phyloP scores from a whole-genome alignment of 768 basidiomycete species.

The Boletus sp. region DNA sequence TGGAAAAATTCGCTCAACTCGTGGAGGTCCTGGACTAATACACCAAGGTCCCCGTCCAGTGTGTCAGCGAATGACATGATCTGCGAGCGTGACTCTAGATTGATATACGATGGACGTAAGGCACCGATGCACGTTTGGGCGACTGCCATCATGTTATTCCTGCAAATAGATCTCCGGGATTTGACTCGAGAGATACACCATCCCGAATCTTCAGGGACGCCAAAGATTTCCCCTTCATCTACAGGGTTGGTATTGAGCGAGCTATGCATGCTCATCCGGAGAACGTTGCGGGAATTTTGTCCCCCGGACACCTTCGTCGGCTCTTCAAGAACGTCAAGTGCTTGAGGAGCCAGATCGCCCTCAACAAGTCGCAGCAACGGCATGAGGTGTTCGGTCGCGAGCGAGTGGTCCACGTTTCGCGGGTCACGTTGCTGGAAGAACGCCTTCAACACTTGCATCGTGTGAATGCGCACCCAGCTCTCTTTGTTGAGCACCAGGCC shows the following conservation, averaged over 20 bases:
- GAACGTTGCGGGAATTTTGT: constrained; percentile 78
- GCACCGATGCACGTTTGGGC: constrained; percentile 80
- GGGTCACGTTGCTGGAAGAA: constrained; percentile 86
- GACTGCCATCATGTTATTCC: constrained; percentile 79
- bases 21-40: constrained; percentile 74
- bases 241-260: constrained; percentile 43
- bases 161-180: constrained; percentile 57
- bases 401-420: constrained; percentile 63
- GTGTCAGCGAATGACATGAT: constrained; percentile 35
- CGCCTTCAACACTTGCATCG: constrained; percentile 86
- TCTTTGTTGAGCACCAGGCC: constrained; percentile 82
- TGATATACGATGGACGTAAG: constrained; percentile 65
- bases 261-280: constrained; percentile 86
- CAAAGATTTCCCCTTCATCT: constrained; percentile 74
- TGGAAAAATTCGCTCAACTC: constrained; percentile 76
- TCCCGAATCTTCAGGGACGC: constrained; percentile 77
- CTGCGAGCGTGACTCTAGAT: constrained; percentile 59
- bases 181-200: constrained; percentile 82
- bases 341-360: constrained; percentile 79
- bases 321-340: constrained; percentile 91
- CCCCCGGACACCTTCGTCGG: constrained; percentile 79
- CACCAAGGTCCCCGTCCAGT: constrained; percentile 67
- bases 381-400: constrained; percentile 88
- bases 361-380: constrained; percentile 87
- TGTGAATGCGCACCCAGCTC: constrained; percentile 76